phyloP scores from a whole-genome alignment of 1,284 basidiomycete genomes.

The Sporisorium iseilematis-ciliati region DNA sequence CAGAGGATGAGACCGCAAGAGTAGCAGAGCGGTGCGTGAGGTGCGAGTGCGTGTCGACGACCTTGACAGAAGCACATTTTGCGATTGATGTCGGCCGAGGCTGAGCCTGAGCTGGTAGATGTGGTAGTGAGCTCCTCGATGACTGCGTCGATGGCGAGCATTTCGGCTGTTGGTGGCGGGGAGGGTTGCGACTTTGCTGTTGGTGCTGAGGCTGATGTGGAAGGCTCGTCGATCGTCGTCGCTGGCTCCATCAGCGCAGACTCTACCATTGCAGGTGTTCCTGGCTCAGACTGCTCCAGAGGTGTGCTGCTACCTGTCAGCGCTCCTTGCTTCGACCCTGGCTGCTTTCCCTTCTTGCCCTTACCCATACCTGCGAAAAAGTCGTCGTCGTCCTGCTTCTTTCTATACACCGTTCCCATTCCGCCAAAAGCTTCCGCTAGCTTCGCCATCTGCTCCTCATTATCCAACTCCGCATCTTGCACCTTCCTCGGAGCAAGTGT shows the following conservation, averaged over 20 bases:
- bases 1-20: conserved; percentile 48
- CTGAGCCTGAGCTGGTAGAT: background rate
- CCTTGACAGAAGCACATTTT: conserved; percentile 54
- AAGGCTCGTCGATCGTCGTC: conserved; percentile 4
- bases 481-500: conserved; percentile 33
- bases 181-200: conserved; percentile 18
- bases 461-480: conserved; percentile 7
- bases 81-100: conserved; percentile 4
- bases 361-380: conserved; percentile 39
- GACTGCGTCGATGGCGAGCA: conserved; percentile 49
- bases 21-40: conserved; percentile 48
- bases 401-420: conserved; percentile 45
- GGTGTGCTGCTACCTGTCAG: background rate
- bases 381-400: conserved; percentile 40
- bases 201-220: conserved; percentile 3
- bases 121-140: conserved; percentile 42
- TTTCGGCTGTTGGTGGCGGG: conserved; percentile 42
- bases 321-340: background rate
- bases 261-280: background rate
- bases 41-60: conserved; percentile 32
- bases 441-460: conserved; percentile 37
- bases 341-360: conserved; percentile 30
- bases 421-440: conserved; percentile 44
- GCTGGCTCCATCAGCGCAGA: background rate
- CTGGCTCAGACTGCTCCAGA: background rate